Base-by-base conservation (phyloP, 1,284 basidiomycete species). In the Phellopilus nigrolimitatus region DNA sequence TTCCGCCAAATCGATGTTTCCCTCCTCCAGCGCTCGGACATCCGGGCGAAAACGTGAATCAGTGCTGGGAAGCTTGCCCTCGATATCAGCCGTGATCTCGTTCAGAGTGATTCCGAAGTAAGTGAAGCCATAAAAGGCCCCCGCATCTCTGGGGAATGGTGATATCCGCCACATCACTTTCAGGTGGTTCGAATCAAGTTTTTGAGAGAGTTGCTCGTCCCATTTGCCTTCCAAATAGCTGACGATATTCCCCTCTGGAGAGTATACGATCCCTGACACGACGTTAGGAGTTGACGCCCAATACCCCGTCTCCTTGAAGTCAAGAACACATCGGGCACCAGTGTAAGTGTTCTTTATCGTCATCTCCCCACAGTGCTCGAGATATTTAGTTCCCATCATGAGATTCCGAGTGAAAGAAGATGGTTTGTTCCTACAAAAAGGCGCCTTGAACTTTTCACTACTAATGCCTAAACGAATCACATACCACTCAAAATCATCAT, bases 351-450 rank as follows among this genome's bases (percentile, higher is more conserved):
- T 89, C 57, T 78, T 76, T 41, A 95, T 81, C 17, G 73, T 76
- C 78, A 91, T 79, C 65, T 83, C 77, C 56, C 91, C 82, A 54
- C 78, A 72, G 65, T 91, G 83, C 66, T 94, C 91, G 31, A 95
- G 75, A 65, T 94, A 95, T 62, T 93, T 93, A 15, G 87, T 87
- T 19, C 91, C 91, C 66, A 91, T 84, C 79, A 94, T 84, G 52
- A 95, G 72, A 66, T 94, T 94, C 55, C 91, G 74, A 74, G 94
- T 84, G 66, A 92, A 94, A 1, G 88, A 89, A 1, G 88, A 91
- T 0, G 91, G 91, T 56, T 87, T 87, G 45, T 78, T 84, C 89
- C 88, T 91, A 37, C n/a, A n/a, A n/a, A n/a, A n/a, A n/a, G n/a
- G n/a, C n/a, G n/a, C 13, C 9, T 47, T 12, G n/a, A 37, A 9